Conservation (phyloP, 2,329 filamentous ascomycete species). For the Arthrobotrys sinensis region DNA sequence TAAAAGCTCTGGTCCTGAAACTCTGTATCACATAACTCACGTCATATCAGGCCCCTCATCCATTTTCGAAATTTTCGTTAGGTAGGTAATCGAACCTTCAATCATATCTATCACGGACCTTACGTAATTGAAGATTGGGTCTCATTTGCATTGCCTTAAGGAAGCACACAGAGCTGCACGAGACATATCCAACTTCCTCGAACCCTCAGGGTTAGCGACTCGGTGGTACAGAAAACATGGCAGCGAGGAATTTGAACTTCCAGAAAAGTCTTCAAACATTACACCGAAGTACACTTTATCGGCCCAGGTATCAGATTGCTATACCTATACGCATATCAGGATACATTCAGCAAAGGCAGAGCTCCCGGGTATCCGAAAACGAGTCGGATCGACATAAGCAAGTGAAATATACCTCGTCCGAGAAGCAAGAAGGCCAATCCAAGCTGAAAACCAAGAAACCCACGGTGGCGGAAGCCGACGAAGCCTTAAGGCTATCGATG, state of each 20-base stretch:
- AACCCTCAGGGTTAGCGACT: not conserved
- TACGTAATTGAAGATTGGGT: not conserved
- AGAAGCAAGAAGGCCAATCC: not conserved
- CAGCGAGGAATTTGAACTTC: not conserved
- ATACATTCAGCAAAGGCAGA: conserved; percentile 1
- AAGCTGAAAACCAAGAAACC: conserved; percentile 19
- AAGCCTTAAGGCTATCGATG: conserved; percentile 47
- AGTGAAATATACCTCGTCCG: not conserved
- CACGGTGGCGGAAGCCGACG: conserved; percentile 49
- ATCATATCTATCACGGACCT: not conserved
- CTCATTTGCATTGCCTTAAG: not conserved
- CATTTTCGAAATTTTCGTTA: not conserved
- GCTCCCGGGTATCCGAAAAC: not conserved
- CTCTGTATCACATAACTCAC: conserved; percentile 1
- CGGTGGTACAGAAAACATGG: not conserved
- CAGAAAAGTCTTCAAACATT: not conserved
- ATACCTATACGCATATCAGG: not conserved
- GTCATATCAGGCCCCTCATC: not conserved
- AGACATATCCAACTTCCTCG: not conserved
- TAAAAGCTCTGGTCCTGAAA: not conserved
- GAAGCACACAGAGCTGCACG: not conserved
- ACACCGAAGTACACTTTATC: not conserved
- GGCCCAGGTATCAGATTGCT: too few species aligned
- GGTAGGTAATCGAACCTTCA: not conserved
- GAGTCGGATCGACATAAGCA: not conserved